A percentile compares a stretch with the other conserved stretches of the same genome.
Conservation (phyloP, 176 grass and related monocot species). For the Typha latifolia region DNA sequence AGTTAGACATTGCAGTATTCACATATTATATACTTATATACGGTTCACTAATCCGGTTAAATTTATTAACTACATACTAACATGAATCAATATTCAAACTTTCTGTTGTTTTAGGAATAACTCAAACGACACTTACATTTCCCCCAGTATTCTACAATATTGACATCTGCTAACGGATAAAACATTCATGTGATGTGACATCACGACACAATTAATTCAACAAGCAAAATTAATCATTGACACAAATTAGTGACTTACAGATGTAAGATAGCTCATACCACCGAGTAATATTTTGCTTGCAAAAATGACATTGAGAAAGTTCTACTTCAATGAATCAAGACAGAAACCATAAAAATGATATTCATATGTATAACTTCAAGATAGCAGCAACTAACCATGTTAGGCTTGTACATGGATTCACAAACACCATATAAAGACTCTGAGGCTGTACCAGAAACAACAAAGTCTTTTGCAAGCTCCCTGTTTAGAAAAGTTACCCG, state of each 20-base stretch:
- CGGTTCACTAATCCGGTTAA: not conserved
- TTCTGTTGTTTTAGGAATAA: not conserved
- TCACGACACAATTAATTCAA: not conserved
- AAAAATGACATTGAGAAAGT: not conserved
- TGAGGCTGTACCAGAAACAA: slow-evolving; percentile 80
- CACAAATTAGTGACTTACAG: not conserved
- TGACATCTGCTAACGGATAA: not conserved
- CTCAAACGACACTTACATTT: not conserved
- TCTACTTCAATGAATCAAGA: not conserved
- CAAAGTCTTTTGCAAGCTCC: slow-evolving; percentile 94
- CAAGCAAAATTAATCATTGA: not conserved
- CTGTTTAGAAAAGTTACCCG: slow-evolving; percentile 33
- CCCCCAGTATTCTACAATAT: not conserved
- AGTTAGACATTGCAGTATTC: not conserved
- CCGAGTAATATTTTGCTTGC: not conserved
- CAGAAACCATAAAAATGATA: not conserved
- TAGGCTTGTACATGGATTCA: slow-evolving; percentile 95
- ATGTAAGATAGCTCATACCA: not conserved
- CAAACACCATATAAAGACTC: slow-evolving; percentile 90
- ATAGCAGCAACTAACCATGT: slow-evolving; percentile 62
- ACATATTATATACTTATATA: not conserved
- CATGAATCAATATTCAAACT: not conserved
- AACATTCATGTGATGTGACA: not conserved
- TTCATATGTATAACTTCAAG: slow-evolving; percentile 2
- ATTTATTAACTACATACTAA: not conserved